phyloP scores from a whole-genome alignment of 2,329 filamentous ascomycete species.

The Venturia effusa region DNA sequence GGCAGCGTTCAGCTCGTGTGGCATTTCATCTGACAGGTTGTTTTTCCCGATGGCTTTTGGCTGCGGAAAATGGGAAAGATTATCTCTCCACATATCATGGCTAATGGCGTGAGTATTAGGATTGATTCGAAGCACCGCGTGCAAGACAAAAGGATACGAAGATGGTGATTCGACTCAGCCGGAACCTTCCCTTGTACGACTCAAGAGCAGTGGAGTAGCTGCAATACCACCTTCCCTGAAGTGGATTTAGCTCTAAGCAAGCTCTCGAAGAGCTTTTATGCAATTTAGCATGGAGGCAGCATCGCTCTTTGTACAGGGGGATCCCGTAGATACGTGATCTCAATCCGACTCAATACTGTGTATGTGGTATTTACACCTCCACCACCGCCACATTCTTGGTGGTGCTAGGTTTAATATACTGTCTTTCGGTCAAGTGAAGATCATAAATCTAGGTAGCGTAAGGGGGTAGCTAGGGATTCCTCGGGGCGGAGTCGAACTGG shows the following conservation, averaged over 20 bases:
- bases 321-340: too few species aligned
- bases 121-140: background rate
- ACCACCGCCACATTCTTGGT: too few species aligned
- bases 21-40: background rate
- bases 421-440: too few species aligned
- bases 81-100: background rate
- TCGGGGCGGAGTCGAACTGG: too few species aligned
- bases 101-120: background rate
- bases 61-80: background rate
- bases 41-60: background rate
- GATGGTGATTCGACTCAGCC: background rate
- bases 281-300: background rate
- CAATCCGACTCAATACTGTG: too few species aligned
- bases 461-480: too few species aligned
- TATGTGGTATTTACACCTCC: too few species aligned
- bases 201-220: background rate
- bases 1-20: background rate
- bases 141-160: background rate
- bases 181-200: background rate
- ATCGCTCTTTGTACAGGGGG: background rate
- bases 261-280: background rate
- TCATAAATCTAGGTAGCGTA: too few species aligned
- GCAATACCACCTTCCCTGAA: background rate
- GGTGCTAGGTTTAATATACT: too few species aligned
- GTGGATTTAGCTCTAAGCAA: background rate